Base-by-base conservation (phyloP, 1,284 basidiomycete genomes). In the Apiotrichum montevideense region DNA sequence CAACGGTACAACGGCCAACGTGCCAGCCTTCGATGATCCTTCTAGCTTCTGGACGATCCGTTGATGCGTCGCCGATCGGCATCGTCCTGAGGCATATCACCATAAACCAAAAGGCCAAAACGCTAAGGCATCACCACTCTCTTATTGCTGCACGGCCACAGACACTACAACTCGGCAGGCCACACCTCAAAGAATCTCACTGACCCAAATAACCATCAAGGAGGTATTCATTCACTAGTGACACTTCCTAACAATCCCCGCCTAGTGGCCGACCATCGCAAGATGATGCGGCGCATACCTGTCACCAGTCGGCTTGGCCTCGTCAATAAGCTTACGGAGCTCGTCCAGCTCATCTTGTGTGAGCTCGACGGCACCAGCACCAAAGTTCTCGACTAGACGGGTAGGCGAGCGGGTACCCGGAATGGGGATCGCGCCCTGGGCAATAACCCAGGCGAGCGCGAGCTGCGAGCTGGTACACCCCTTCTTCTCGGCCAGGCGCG, bases 381-480 rank as follows among this genome's bases (percentile, higher is more conserved):
- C 66, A 47, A 62, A 71, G 56, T 78, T 78, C 62, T 78, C 76
- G 47, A 70, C 66, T 14, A 76, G 56, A 10, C 69, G 57, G 4
- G 49, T 56, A 3, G 48, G 50, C 4, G 55, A 60, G 57, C 64
- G 70, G 4, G 75, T 75, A 1, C 75, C 75, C 2, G 76, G 76
- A 46, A 78, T 78, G 4, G 77, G 72, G 41, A 78, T 72, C 4
- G 68, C 69, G 3, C 74, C 75, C 56, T 78, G 75, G 0, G 65
- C 64, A 10, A 76, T 65, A 35, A 79, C 66, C 79, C 80, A 80
- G 1, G 79, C 77, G 4, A 80, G 62, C 9, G 72, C 69, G 3
- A 80, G 58, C 61, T 80, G 78, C 1, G 70, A 63, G 0, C 73
- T 55, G 0, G 77, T 74, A 42, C 67, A 68, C 3, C 68, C 67